Evolutionary conservation across 1,284 basidiomycete species (phyloP).

Genomic region (Kwoniella shivajii): DNA sequence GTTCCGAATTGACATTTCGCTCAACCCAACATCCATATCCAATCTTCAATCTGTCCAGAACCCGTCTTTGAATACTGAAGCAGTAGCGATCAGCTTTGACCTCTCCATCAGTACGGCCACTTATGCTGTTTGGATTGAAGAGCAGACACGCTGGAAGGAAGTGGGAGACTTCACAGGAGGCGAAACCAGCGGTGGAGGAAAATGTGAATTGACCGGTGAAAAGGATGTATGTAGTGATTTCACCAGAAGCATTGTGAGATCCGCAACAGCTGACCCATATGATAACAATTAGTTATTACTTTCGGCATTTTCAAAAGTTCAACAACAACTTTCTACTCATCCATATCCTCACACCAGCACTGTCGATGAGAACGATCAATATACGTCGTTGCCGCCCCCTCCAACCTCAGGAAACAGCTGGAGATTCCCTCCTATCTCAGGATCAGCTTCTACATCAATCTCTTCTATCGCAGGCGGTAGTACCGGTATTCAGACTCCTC

Average conservation of each 20-base stretch:
- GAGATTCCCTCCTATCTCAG: slow-evolving; percentile 2
- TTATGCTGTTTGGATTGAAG: slow-evolving; percentile 4
- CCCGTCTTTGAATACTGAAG: slow-evolving; percentile 15
- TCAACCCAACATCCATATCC: slow-evolving; percentile 3
- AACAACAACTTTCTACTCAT: slow-evolving; percentile 1
- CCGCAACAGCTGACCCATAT: neutral
- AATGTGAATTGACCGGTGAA: slow-evolving; percentile 34
- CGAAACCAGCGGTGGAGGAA: slow-evolving; percentile 27
- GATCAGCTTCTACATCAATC: slow-evolving; percentile 2
- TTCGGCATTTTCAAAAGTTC: slow-evolving; percentile 11
- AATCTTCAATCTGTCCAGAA: slow-evolving; percentile 18
- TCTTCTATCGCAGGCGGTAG: no score
- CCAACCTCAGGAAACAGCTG: neutral
- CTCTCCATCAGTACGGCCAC: slow-evolving; percentile 2
- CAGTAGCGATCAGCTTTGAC: slow-evolving; percentile 26
- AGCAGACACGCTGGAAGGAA: slow-evolving; percentile 17
- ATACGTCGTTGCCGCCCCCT: neutral
- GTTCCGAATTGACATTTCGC: slow-evolving; percentile 21
- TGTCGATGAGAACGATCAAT: neutral
- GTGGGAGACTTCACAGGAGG: slow-evolving; percentile 37
- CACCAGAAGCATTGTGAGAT: neutral
- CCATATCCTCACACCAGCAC: neutral
- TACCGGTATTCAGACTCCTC: neutral
- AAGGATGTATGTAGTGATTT: slow-evolving; percentile 21
- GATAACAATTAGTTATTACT: slow-evolving; percentile 7